Evolutionary conservation across 257 asterid species (phyloP), one percentile per base, ranked within the genome.

Genomic region (Solanum habrochaites): DNA sequence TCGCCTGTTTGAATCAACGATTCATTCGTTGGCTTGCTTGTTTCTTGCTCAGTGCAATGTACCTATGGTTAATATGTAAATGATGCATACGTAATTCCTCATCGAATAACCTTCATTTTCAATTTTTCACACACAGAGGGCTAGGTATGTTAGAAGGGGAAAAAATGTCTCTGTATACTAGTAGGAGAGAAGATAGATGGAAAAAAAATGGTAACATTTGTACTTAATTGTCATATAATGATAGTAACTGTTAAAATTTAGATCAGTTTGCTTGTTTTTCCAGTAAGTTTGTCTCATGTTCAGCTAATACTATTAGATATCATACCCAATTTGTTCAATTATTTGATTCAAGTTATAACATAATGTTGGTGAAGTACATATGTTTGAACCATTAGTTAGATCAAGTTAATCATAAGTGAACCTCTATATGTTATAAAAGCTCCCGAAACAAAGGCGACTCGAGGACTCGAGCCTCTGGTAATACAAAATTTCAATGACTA

Each of bases 1-100:
- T 90, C 91, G 32, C 58, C 89, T 20, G 49, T 85, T 31, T 90
- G 86, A 89, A n/a, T 16, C 27, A 73, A 31, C 16, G 13, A 49
- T 49, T 72, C 62, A 35, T n/a, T 37, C 13, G 3, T 5, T 70
- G 77, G 82, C 64, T 49, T 82, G 66, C 37, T 83, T 16, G 35
- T 14, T 32, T 85, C 56, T 71, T 43, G 18, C 80, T 58, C 83
- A 45, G 40, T 74, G 69, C 80, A n/a, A 72, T 82, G 70, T 71
- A 13, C 56, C 40, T 4, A 2, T 5, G 21, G 8, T 77, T 73
- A 16, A 47, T 49, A 32, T 27, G 72, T 86, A 49, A 49, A 81
- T 49, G 69, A 81, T 49, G 69, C 67, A 49, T 81, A 32, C 39
- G 13, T 10, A 18, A 29, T 49, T 5, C 66, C 11, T 49, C 40